Base-by-base conservation (phyloP, 305 asterid species). In the Lippia alba region DNA sequence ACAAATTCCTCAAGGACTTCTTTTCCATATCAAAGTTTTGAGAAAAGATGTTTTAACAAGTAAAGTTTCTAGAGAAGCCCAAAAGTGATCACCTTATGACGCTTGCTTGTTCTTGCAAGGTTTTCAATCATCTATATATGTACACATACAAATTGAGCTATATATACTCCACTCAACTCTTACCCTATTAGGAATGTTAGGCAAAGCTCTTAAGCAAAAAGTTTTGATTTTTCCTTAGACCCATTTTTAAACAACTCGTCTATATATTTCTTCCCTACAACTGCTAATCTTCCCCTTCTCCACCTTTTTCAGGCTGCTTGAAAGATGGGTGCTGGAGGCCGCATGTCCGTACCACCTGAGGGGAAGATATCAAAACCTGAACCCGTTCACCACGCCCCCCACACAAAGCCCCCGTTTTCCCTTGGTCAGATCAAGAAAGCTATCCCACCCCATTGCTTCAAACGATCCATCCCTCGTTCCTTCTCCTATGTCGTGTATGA, bases 241-340 rank as follows among this genome's bases (percentile, higher is more conserved):
- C 30, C 30, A 24, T 24, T 24, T 24, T 24, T 24, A 24, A 24
- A 3, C 3, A 24, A 24, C 30, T 24, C 30, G 30, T 24, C 30
- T 24, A 24, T 24, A 1, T 24, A 24, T 24, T 1, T 24, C 30
- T 24, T 24, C 30, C 30, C 30, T 24, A 24, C 30, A 24, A 24
- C 30, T 24, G 41, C 44, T 64, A 24, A 30, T 10, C 58, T 60
- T 19, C 70, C 63, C 30, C 8, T 44, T 5, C 2, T 74, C 57
- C 45, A 19, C 18, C 19, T 20, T 56, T 44, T 71, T 81, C 82
- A 87, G 94, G 81, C 81, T 64, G 74, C 79, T 24, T 76, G 78
- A 80, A 78, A 83, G 82, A 89, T 91, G 96, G 97, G 97, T 76
- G 94, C 91, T 10, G 97, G 97, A 67, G 97, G 97, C 74, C 79